A percentile compares a stretch with the other conserved stretches of the same genome.
phyloP scores from a whole-genome alignment of 2,329 filamentous ascomycete species.

The Juglanconis juglandina region DNA sequence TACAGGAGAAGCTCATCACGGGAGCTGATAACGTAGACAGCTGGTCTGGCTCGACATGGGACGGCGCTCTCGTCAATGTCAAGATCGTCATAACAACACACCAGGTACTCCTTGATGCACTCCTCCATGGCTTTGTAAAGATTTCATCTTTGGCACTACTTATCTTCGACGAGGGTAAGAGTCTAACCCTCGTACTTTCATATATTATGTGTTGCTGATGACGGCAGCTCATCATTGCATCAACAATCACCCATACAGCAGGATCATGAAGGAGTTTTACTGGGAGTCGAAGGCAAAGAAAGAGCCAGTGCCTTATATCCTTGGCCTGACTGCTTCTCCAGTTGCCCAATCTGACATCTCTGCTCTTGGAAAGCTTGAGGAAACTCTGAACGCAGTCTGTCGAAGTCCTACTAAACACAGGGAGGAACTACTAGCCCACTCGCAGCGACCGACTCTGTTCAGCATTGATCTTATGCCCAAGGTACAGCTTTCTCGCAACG shows the following conservation, averaged over 20 bases:
- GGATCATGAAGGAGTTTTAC: constrained; percentile 73
- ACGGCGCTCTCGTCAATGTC: constrained; percentile 59
- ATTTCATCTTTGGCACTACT: constrained; percentile 64
- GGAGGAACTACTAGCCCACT: constrained; percentile 64
- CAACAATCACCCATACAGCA: constrained; percentile 59
- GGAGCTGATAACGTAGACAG: constrained; percentile 68
- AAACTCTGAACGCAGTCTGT: constrained; percentile 66
- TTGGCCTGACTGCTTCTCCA: constrained; percentile 80
- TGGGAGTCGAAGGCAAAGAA: constrained; percentile 42
- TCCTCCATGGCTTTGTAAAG: constrained; percentile 69
- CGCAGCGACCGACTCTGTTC: constrained; percentile 61
- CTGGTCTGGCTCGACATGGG: constrained; percentile 69
- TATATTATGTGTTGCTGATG: neutral
- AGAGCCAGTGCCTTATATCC: constrained; percentile 56
- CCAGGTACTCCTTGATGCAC: constrained; percentile 69
- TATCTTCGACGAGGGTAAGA: constrained; percentile 77
- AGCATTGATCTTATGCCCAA: constrained; percentile 30
- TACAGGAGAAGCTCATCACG: constrained; percentile 60
- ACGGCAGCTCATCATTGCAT: constrained; percentile 70
- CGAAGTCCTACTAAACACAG: constrained; percentile 66
- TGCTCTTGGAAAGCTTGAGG: constrained; percentile 61
- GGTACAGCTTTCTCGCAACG: neutral
- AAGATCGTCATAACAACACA: constrained; percentile 76
- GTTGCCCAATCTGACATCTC: constrained; percentile 56
- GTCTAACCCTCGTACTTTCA: neutral